Percentiles rank a stretch among this genome's conserved stretches.
Conservation (phyloP, 192 early-diverging fungal genomes). For the Coemansia sp. region DNA sequence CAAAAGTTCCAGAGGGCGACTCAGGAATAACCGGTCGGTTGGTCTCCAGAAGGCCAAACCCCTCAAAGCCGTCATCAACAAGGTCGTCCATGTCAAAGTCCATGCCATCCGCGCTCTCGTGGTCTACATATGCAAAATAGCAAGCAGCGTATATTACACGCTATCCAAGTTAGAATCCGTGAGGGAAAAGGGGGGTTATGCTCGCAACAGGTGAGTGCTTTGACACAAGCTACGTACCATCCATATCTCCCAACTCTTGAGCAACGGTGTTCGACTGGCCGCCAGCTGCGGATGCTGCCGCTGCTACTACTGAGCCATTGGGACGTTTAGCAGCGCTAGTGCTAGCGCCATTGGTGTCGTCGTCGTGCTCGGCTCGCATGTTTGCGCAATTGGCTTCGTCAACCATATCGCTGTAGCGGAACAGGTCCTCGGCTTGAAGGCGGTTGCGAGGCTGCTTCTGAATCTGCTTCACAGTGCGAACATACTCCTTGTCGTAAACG, state of each 20-base stretch:
- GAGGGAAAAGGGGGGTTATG: not conserved
- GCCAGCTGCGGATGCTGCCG: not conserved
- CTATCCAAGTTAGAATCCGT: not conserved
- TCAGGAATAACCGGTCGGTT: slow-evolving; percentile 46
- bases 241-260: not conserved
- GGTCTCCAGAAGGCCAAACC: slow-evolving; percentile 40
- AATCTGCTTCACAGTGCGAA: slow-evolving; percentile 41
- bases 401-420: slow-evolving; percentile 37
- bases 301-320: not conserved
- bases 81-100: slow-evolving; percentile 51
- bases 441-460: slow-evolving; percentile 39
- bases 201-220: not conserved
- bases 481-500: slow-evolving; percentile 81
- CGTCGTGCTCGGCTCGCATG: not conserved
- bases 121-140: slow-evolving; percentile 1
- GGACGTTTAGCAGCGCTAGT: not conserved
- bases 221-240: slow-evolving; percentile 9
- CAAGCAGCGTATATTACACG: not conserved
- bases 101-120: slow-evolving; percentile 11
- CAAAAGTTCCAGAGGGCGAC: slow-evolving; percentile 18
- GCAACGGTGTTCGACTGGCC: slow-evolving; percentile 8
- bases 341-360: not conserved
- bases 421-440: slow-evolving; percentile 34
- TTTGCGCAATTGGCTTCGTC: not conserved
- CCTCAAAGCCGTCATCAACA: slow-evolving; percentile 24